A percentile compares a stretch with the other conserved stretches of the same genome.
These are phyloP conservation scores for Cordyceps pruinosa DNA, from an alignment of 2,329 filamentous ascomycete species.

Conservation along the genomic window DNA sequence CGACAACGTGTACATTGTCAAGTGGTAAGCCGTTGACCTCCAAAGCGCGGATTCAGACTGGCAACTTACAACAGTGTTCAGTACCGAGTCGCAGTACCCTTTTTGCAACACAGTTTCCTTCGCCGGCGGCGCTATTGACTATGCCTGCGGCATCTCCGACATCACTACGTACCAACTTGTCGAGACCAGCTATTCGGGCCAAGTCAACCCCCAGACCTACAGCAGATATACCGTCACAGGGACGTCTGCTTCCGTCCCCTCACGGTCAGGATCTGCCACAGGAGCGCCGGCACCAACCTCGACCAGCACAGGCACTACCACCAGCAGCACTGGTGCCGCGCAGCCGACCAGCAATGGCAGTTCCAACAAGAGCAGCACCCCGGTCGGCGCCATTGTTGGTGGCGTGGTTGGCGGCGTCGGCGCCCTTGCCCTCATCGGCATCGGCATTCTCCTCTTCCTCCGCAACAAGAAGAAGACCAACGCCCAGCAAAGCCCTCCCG, in stretches of 20 bases:
- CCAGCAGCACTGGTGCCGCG: constrained; percentile 5
- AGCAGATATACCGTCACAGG: constrained; percentile 19
- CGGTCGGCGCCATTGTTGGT: constrained; percentile 31
- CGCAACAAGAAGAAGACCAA: constrained; percentile 21
- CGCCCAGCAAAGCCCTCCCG: constrained; percentile 3
- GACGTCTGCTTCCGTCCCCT: neutral
- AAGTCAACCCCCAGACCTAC: constrained; percentile 26
- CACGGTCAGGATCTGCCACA: neutral
- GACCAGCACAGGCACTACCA: neutral
- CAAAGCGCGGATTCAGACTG: neutral
- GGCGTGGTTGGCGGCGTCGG: constrained; percentile 32
- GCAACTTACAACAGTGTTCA: constrained; percentile 22
- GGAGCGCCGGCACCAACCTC: neutral
- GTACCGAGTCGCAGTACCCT: constrained; percentile 27
- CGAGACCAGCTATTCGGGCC: constrained; percentile 35
- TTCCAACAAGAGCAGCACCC: constrained; percentile 16
- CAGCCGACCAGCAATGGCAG: neutral
- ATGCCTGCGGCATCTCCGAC: constrained; percentile 33
- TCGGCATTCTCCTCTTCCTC: constrained; percentile 26
- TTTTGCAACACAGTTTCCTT: constrained; percentile 43
- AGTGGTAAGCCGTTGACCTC: constrained; percentile 34
- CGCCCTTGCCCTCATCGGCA: constrained; percentile 23
- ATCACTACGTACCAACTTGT: constrained; percentile 29
- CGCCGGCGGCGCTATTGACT: constrained; percentile 35
- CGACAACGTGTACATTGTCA: constrained; percentile 34